A percentile compares a stretch with the other conserved stretches of the same genome.
Evolutionary conservation across 805 yeast species (phyloP).

Genomic region (Candida adriatica): DNA sequence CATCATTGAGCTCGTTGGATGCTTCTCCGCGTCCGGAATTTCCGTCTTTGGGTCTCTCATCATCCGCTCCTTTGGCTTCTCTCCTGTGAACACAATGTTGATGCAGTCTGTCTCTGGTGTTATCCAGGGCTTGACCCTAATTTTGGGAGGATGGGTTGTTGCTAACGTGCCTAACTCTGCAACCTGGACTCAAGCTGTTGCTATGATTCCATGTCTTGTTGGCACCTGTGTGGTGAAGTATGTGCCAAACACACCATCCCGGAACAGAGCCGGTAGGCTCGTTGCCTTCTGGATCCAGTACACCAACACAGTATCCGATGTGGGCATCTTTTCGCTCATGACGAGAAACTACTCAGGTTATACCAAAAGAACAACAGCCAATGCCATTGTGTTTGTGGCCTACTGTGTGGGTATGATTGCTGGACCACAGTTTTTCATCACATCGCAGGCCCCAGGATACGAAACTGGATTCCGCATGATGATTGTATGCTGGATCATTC

Average conservation of each 20-base stretch:
- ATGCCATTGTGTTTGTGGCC: constrained; percentile 44
- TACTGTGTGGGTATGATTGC: constrained; percentile 48
- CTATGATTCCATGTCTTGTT: constrained; percentile 45
- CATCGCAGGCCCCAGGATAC: constrained; percentile 34
- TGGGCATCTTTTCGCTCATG: no score
- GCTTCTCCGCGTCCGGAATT: no score
- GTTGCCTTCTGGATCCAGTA: constrained; percentile 50
- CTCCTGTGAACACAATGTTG: not conserved
- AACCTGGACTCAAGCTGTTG: no score
- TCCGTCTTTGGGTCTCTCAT: constrained; percentile 42
- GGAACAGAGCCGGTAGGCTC: constrained; percentile 50
- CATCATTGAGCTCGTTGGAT: constrained; percentile 21
- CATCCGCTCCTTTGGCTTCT: constrained; percentile 17
- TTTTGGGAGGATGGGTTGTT: constrained; percentile 29
- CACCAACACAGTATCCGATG: no score
- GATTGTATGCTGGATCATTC: constrained; percentile 4
- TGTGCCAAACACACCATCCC: constrained; percentile 34
- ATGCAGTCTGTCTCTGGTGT: not conserved
- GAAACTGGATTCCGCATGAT: constrained; percentile 6
- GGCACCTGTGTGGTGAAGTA: constrained; percentile 41
- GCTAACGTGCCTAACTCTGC: constrained; percentile 30
- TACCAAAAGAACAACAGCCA: constrained; percentile 45
- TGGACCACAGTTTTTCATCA: constrained; percentile 57
- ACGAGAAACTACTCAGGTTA: constrained; percentile 59
- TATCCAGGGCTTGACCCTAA: constrained; percentile 29